Evolutionary conservation across 805 yeast species (phyloP).

Genomic region (Yarrowia bubula): DNA sequence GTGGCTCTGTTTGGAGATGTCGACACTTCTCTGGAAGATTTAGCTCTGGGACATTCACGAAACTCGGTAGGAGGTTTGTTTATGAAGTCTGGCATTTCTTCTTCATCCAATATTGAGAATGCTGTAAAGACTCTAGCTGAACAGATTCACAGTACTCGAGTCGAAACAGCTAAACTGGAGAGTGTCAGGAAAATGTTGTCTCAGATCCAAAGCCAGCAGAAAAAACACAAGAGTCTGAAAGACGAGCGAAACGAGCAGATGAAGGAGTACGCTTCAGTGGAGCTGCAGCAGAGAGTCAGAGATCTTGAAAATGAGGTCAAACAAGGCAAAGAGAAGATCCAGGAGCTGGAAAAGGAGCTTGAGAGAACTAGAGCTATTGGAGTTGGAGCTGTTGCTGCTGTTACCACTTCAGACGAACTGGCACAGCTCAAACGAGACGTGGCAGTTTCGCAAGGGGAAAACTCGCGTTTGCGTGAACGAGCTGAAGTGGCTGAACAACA

Average conservation of each 20-base stretch:
- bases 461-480: neutral
- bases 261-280: conserved; percentile 7
- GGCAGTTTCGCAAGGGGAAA: neutral
- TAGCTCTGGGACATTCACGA: conserved; percentile 39
- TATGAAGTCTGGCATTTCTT: conserved; percentile 37
- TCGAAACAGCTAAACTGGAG: conserved; percentile 40
- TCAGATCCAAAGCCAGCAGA: conserved; percentile 36
- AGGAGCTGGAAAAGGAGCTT: neutral
- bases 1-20: conserved; percentile 41
- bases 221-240: conserved; percentile 20
- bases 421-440: neutral
- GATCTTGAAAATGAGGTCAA: conserved; percentile 3
- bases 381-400: neutral
- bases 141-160: conserved; percentile 38
- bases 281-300: conserved; percentile 5
- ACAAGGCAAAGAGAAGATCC: neutral
- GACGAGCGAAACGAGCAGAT: conserved; percentile 6
- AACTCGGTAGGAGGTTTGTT: conserved; percentile 40
- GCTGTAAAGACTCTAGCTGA: conserved; percentile 39
- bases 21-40: conserved; percentile 38
- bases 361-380: neutral
- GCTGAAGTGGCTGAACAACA: conserved; percentile 18
- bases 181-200: conserved; percentile 36
- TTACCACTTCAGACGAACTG: neutral
- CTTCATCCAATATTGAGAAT: conserved; percentile 37